Evolutionary conservation across 2,329 filamentous ascomycete genomes (phyloP), one percentile per base, ranked within the genome.

Genomic region (Clarireedia homoeocarpa): DNA sequence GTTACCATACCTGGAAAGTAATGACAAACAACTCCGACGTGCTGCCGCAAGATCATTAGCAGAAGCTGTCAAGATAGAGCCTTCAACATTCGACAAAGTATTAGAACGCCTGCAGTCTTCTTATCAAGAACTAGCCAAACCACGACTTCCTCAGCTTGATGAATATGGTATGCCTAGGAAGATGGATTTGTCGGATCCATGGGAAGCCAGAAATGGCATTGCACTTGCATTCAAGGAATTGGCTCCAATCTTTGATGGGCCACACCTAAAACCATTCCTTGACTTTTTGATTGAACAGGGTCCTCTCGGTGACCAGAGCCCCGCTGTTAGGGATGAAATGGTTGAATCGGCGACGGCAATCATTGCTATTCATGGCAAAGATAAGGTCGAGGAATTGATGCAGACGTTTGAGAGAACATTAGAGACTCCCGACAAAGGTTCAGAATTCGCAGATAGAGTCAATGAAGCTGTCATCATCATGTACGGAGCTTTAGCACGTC

Each of bases 381-480:
- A 81, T 12, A 84, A 92, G 61, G 85, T 99, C 3, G 91, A 97
- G 67, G 83, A 86, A 62, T 75, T 99, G 54, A 99, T 99, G 91
- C 83, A 86, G 66, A 84, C 92, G 14, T 95, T 97, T 67, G 94
- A 99, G 71, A 80, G 79, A 24, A 91, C 89, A 0, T 77, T 99
- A n/a, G 91, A 92, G 67, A 85, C 84, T 2, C 88, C 91, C 2
- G 89, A 94, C 70, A 89, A 87, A 68, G 86, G 84, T 56, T 91
- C 86, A 0, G 84, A 91, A 62, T 83, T 86, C 53, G 85, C 89
- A 17, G 95, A 99, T 71, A 83, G 90, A 58, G 88, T 97, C 61
- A 96, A 96, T 64, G 94, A 99, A 73, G 94, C 95, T 17, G 91
- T 99, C 52, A 91, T 99, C 64, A 94, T 99, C 65, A 86, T 99